Conservation (phyloP, 148 eudicot genomes). For the Rhododendron molle region DNA sequence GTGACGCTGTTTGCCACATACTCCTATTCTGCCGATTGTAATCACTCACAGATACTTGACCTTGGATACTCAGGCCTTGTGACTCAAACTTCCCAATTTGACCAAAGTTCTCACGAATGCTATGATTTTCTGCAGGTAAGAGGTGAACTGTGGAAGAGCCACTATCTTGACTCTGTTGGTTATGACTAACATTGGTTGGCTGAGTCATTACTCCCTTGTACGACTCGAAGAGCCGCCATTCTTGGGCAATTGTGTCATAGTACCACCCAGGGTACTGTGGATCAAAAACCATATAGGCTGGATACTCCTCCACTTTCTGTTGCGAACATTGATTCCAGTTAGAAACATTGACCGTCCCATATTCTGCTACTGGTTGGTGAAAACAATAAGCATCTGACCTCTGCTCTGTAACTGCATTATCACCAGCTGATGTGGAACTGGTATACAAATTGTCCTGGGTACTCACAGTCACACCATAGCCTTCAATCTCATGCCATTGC, state of each 20-base stretch:
- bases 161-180: conserved; percentile 27
- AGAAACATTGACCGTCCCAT: conserved; percentile 19
- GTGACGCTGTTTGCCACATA: conserved; percentile 28
- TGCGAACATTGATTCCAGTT: conserved; percentile 43
- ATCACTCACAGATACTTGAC: conserved; percentile 26
- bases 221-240: conserved; percentile 53
- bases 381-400: conserved; percentile 31
- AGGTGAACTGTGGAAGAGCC: conserved; percentile 19
- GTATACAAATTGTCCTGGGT: conserved; percentile 24
- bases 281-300: conserved; percentile 68
- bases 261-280: conserved; percentile 84
- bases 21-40: conserved; percentile 32
- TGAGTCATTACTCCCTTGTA: conserved; percentile 23
- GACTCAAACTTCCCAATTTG: not conserved
- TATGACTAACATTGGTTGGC: not conserved
- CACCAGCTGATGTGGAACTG: conserved; percentile 11
- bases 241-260: conserved; percentile 55
- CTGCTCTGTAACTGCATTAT: conserved; percentile 21
- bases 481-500: conserved; percentile 62
- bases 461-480: conserved; percentile 29
- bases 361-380: conserved; percentile 42
- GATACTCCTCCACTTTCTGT: conserved; percentile 40
- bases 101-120: conserved; percentile 11
- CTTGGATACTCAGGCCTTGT: conserved; percentile 11
- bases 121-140: not conserved